phyloP scores from a whole-genome alignment of 345 rosid species.

The Noccaea bulbosa region DNA sequence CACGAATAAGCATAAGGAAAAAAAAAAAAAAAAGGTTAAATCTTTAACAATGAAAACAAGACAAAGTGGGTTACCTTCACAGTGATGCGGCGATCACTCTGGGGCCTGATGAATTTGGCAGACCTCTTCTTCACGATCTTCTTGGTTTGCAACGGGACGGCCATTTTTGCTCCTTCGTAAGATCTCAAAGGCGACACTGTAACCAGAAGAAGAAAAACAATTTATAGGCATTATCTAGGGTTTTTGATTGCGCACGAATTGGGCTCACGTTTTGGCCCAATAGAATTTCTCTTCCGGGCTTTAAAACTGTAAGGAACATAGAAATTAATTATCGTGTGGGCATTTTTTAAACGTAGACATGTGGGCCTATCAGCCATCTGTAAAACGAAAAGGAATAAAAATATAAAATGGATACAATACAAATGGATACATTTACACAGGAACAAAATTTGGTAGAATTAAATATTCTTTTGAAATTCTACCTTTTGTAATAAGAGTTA shows the following conservation, averaged over 20 bases:
- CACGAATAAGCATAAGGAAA: neutral
- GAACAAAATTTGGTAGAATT: no score
- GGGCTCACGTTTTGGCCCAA: neutral
- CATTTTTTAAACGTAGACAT: neutral
- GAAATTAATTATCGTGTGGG: neutral
- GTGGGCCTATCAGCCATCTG: neutral
- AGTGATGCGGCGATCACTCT: constrained; percentile 74
- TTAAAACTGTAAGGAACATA: neutral
- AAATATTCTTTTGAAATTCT: no score
- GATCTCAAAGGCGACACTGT: constrained; percentile 15
- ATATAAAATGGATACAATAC: no score
- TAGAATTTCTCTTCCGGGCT: neutral
- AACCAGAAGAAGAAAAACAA: neutral
- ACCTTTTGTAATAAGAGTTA: no score
- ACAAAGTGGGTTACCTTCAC: constrained; percentile 59
- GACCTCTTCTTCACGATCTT: constrained; percentile 82
- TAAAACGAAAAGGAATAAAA: neutral
- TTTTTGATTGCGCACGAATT: neutral
- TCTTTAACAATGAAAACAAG: neutral
- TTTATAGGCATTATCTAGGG: constrained; percentile 22
- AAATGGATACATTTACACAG: no score
- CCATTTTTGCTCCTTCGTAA: constrained; percentile 51
- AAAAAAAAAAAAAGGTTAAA: neutral
- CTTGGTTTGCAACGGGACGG: constrained; percentile 73
- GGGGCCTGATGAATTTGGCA: constrained; percentile 83